Evolutionary conservation across 495 filamentous ascomycete genomes (phyloP), one percentile per base, ranked within the genome.

Genomic region (Saxispiralis lemnorum): DNA sequence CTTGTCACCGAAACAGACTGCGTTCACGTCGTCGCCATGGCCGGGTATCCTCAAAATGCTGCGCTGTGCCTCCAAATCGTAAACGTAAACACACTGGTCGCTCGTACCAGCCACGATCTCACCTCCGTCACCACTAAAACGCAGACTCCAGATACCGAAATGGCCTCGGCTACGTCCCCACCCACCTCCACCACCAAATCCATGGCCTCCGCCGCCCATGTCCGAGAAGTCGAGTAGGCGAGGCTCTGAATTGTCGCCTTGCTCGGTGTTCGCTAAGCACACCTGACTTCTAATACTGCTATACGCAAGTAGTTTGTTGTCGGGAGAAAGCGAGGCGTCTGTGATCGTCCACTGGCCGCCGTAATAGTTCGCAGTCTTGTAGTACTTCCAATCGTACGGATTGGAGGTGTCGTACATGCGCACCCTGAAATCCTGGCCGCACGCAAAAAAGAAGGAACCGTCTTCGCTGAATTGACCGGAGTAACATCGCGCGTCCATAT

Each of bases 381-480:
- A 95, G 58, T 94, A 86, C 53, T 78, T 79, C 89, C 89, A 97
- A 41, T 82, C 72, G 57, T 87, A 92, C 0, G 89, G 89, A 46
- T 95, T 93, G 1, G 84, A 92, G 0, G 89, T 95, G 56, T 97
- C 89, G 58, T 96, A 97, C 81, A 97, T 85, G 16, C 87, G 79
- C 12, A 97, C 84, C 43, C 72, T 76, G 61, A 89, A 94, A 57
- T 97, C 87, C 58, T 95, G 87, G 17, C 77, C 78, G 51, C 81
- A 88, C n/a, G 78, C 79, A 59, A 93, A 97, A 61, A 93, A 97
- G 63, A 95, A 95, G 63, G 93, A 93, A 6, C 89, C 89, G 51
- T 97, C 89, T 42, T 88, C 80, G 0, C 83, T 93, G 56, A 95
- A 97, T 58, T 97, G 89, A 5, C 89, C 89, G 12, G 85, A 94